Conservation (phyloP, 2,329 filamentous ascomycete genomes). For the Fusarium euwallaceae region DNA sequence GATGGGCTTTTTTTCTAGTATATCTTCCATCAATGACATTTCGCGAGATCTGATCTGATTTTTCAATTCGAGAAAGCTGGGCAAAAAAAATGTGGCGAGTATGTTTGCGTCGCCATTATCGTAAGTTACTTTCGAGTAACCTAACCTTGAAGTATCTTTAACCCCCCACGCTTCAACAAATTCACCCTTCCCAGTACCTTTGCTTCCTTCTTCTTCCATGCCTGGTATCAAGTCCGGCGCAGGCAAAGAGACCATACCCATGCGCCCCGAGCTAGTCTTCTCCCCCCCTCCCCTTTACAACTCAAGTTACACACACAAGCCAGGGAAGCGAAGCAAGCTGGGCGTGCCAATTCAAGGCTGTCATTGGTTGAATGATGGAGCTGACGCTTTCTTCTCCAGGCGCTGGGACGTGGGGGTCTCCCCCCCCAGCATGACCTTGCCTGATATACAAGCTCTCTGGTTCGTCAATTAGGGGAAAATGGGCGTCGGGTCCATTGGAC, state of each 20-base stretch:
- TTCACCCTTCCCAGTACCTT: not conserved
- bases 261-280: not conserved
- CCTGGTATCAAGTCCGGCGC: not conserved
- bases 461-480: constrained; percentile 16
- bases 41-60: not conserved
- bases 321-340: constrained; percentile 9
- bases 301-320: constrained; percentile 32
- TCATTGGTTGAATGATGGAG: constrained; percentile 29
- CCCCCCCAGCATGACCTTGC: not conserved
- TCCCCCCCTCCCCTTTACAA: constrained; percentile 17
- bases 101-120: constrained; percentile 12
- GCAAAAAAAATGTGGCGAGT: constrained; percentile 1
- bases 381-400: constrained; percentile 11
- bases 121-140: constrained; percentile 8
- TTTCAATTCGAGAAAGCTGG: not conserved
- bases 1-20: not conserved
- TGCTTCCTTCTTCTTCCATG: not conserved
- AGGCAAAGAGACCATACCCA: not conserved
- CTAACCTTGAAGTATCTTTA: not conserved
- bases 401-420: constrained; percentile 34
- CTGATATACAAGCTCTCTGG: constrained; percentile 9
- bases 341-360: constrained; percentile 32
- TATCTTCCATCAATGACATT: constrained; percentile 19
- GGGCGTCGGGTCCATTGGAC: constrained; percentile 15
- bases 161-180: constrained; percentile 25